A percentile compares a stretch with the other conserved stretches of the same genome.
Conservation (phyloP, 805 yeast genomes). For the Yamadazyma insecticola region DNA sequence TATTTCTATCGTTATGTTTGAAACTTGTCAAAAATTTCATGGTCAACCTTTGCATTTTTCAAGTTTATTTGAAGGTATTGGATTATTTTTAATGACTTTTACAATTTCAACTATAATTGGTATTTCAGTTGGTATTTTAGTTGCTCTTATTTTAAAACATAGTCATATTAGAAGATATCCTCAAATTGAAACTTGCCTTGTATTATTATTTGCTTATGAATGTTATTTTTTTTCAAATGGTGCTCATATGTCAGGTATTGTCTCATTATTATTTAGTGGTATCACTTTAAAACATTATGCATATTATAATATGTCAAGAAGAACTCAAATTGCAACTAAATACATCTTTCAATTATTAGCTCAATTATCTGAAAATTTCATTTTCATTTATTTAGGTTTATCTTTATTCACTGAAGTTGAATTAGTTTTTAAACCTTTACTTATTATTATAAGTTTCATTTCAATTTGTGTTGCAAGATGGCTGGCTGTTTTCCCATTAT, state of each 20-base stretch:
- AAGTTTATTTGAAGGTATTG: conserved; percentile 88
- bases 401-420: conserved; percentile 95
- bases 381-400: conserved; percentile 89
- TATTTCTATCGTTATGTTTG: conserved; percentile 97
- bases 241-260: conserved; percentile 99
- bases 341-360: conserved; percentile 92
- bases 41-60: conserved; percentile 71
- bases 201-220: conserved; percentile 86
- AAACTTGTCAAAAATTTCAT: conserved; percentile 94
- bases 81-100: conserved; percentile 88
- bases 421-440: conserved; percentile 86
- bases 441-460: conserved; percentile 83
- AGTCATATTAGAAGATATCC: conserved; percentile 91
- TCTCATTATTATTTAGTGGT: conserved; percentile 90
- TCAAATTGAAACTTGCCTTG: conserved; percentile 94
- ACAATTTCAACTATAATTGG: conserved; percentile 90
- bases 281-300: conserved; percentile 96
- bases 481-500: conserved; percentile 95
- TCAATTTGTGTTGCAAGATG: conserved; percentile 94
- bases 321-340: conserved; percentile 95
- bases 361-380: conserved; percentile 92
- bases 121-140: conserved; percentile 76
- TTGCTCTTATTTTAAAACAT: conserved; percentile 87
- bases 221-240: conserved; percentile 98
- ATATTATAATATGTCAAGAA: conserved; percentile 92